Base-by-base conservation (phyloP, 2,329 filamentous ascomycete species). In the Penicillium sp. region DNA sequence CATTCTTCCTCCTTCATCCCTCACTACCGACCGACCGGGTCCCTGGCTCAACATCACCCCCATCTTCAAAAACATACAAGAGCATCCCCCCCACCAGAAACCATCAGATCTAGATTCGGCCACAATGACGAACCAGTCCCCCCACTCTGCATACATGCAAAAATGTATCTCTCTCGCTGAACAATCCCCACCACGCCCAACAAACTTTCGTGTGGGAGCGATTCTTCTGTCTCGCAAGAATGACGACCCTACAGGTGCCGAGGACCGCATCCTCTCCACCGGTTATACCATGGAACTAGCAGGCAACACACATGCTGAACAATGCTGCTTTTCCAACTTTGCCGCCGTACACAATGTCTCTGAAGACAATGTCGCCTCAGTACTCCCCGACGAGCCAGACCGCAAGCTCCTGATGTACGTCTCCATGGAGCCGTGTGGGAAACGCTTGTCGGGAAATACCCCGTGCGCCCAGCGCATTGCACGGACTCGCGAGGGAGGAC, bases 261-360 rank as follows among this genome's bases (percentile, higher is more conserved):
- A 67, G 26, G 68, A 82, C 58, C 65, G 71, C 26, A 74, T 94
- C 49, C 76, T 94, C 27, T 81, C 86, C 1, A 87, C 88, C 1
- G 91, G 93, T 46, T 97, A 91, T 72, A 96, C 93, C 0, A 78
- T 96, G 49, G 91, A 98, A 69, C 81, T 90, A 4, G 78, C 83
- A 0, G 93, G 91, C 37, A 98, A 98, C 72, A 97, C 93, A 0
- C 93, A 98, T 64, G 93, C 93, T 3, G 93, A 98, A 66, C 90
- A 98, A 72, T 91, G 86, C 68, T 95, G 89, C 63, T 78, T 98
- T 48, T 70, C 84, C 42, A 97, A 98, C 55, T 71, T 68, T 41
- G 70, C 69, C 2, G 59, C 64, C 7, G 58, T 57, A 0, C 64
- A 73, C 43, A 53, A 52, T 5, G 57, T 69, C 9, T 40, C 61